Conservation (phyloP, 1,284 basidiomycete species). For the Moesziomyces aphidis region DNA sequence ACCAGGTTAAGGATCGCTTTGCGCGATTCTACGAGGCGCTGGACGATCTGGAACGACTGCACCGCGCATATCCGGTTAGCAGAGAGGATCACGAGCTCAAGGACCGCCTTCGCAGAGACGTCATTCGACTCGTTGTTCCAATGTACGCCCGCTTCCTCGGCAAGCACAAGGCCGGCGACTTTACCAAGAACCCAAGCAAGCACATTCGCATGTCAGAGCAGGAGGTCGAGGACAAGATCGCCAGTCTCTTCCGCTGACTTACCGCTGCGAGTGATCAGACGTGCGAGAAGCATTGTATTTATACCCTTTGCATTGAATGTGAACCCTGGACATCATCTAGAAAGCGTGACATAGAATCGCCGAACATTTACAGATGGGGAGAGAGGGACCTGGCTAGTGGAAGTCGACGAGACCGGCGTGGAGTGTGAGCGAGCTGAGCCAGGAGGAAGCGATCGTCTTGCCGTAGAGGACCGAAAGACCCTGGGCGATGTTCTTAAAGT, state of each 20-base stretch:
- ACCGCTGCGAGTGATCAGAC: too few species aligned
- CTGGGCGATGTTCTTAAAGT: constrained; percentile 53
- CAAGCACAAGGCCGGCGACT: constrained; percentile 53
- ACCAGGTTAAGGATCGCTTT: constrained; percentile 62
- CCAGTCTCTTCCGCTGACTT: constrained; percentile 41
- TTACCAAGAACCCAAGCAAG: constrained; percentile 60
- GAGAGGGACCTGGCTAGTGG: constrained; percentile 10
- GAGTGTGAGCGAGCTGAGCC: constrained; percentile 52
- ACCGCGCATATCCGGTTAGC: constrained; percentile 59
- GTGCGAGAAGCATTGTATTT: constrained; percentile 13
- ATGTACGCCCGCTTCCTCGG: constrained; percentile 56
- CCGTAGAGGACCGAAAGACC: constrained; percentile 57
- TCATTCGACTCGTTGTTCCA: constrained; percentile 50
- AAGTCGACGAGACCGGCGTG: constrained; percentile 63
- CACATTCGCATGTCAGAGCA: constrained; percentile 57
- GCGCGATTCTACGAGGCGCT: constrained; percentile 61
- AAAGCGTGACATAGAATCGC: background rate
- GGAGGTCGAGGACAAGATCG: constrained; percentile 56
- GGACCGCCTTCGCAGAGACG: constrained; percentile 48
- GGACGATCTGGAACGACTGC: constrained; percentile 58
- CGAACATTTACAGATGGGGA: background rate
- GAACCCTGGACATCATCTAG: constrained; percentile 2
- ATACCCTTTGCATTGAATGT: constrained; percentile 2
- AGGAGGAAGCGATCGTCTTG: constrained; percentile 22
- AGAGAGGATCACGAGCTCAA: constrained; percentile 55